phyloP scores from a whole-genome alignment of 2,329 filamentous ascomycete species.

The Aspergillus transmontanensis region DNA sequence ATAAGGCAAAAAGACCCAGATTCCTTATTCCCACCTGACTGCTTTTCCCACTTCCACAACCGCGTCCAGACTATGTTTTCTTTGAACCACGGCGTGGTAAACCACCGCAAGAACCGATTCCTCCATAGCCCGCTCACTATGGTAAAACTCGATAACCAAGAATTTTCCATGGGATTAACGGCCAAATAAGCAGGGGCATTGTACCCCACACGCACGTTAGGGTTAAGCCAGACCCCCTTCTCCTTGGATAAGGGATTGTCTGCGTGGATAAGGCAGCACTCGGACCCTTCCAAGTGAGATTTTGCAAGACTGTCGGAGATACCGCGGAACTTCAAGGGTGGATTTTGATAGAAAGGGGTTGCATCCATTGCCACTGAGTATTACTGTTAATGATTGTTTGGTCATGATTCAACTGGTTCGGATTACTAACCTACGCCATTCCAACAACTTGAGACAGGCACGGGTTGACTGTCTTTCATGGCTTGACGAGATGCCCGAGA shows the following conservation, averaged over 20 bases:
- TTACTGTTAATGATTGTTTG: neutral
- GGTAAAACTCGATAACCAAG: neutral
- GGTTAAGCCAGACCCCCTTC: conserved; percentile 68
- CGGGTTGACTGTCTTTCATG: conserved; percentile 54
- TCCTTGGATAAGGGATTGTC: conserved; percentile 60
- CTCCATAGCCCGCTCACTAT: conserved; percentile 1
- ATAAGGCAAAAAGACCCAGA: conserved; percentile 56
- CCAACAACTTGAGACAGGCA: conserved; percentile 67
- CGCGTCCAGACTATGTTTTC: neutral
- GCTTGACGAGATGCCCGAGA: conserved; percentile 52
- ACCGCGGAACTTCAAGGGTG: conserved; percentile 49
- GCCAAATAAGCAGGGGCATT: conserved; percentile 55
- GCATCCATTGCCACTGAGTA: conserved; percentile 4
- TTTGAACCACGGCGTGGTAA: neutral
- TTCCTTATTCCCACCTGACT: conserved; percentile 29
- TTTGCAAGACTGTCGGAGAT: conserved; percentile 56
- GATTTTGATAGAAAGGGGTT: neutral
- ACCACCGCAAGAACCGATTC: conserved; percentile 5
- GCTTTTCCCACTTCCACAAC: neutral
- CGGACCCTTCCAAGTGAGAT: conserved; percentile 60
- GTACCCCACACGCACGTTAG: conserved; percentile 69
- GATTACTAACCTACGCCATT: conserved; percentile 58
- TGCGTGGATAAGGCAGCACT: conserved; percentile 66
- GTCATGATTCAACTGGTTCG: conserved; percentile 13
- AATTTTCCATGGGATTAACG: conserved; percentile 31